Evolutionary conservation across 257 asterid genomes (phyloP).

Genomic region (Ajuga chamaepitys): DNA sequence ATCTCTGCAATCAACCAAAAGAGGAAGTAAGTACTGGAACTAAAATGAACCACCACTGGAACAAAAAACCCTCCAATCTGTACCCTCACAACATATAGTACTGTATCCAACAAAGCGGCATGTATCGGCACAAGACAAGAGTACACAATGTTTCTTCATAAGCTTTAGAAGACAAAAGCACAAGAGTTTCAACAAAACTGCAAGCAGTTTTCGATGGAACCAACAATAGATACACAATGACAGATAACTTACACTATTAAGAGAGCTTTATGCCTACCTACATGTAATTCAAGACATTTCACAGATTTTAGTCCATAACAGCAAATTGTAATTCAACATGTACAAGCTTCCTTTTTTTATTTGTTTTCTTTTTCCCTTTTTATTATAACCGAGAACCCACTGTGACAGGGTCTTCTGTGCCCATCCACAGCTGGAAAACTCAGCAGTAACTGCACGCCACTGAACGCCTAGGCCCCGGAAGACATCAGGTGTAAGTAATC

Average conservation of each 20-base stretch:
- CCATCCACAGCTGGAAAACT: too few species aligned
- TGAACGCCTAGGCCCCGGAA: too few species aligned
- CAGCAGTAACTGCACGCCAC: too few species aligned
- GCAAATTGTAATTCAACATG: not conserved
- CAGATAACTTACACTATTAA: not conserved
- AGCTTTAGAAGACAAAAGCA: too few species aligned
- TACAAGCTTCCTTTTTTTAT: too few species aligned
- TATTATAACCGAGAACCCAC: too few species aligned
- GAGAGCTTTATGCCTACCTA: not conserved
- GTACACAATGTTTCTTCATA: not conserved
- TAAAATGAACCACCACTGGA: not conserved
- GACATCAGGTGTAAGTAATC: too few species aligned
- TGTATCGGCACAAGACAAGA: not conserved
- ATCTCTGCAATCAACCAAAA: slow-evolving; percentile 45
- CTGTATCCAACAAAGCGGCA: not conserved
- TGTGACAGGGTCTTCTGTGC: too few species aligned
- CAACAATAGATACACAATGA: not conserved
- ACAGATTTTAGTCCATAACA: not conserved
- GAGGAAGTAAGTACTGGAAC: not conserved
- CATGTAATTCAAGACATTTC: not conserved
- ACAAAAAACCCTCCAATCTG: too few species aligned
- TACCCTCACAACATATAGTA: not conserved
- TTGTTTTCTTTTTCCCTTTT: too few species aligned
- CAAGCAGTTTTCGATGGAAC: not conserved
- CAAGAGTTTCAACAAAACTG: not conserved